Evolutionary conservation across 257 asterid genomes (phyloP), one percentile per base, ranked within the genome.

Genomic region (Leptodermis oblonga): DNA sequence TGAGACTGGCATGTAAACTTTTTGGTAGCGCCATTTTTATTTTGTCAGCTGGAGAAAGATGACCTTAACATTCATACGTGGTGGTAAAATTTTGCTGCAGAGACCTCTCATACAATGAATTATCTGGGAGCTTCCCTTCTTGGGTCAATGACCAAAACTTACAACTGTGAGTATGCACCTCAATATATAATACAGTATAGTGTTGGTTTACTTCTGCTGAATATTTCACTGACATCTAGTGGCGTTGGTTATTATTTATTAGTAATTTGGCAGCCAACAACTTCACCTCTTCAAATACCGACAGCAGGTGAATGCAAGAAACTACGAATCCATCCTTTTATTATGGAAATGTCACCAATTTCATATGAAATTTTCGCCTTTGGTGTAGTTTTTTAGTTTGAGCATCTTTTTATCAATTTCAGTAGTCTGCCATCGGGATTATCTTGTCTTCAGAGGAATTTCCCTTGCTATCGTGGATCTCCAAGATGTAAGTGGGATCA

Each of bases 241-340:
- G 49, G 39, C 13, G 23, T 20, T 31, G 65, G 70, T 55, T 65
- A 55, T 72, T 51, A 15, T 69, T 72, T 51, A 15, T 69, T 69
- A 84, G 97, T 41, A 92, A 92, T 74, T 76, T 88, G 82, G 90
- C 87, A 5, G 92, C 83, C 74, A 92, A 92, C 85, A 88, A 86
- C 84, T 86, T 90, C 79, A 85, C 82, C 10, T 70, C 84, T 4
- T 79, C 56, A n/a, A 53, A 66, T 73, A 79, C 89, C 36, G 77
- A 73, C 54, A 75, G 69, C 82, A 82, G 96, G 98, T 87, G 70
- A 79, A 51, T 20, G 33, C 20, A 36, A 42, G 67, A 67, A 53
- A 18, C 34, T 34, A 43, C 67, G n/a, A 17, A 1, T 52, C 23
- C 59, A 1, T 52, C 59, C 30, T 52, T 52, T 52, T 22, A 3